phyloP scores from a whole-genome alignment of 2,329 filamentous ascomycete genomes.

The Neopestalotiopsis sp. region DNA sequence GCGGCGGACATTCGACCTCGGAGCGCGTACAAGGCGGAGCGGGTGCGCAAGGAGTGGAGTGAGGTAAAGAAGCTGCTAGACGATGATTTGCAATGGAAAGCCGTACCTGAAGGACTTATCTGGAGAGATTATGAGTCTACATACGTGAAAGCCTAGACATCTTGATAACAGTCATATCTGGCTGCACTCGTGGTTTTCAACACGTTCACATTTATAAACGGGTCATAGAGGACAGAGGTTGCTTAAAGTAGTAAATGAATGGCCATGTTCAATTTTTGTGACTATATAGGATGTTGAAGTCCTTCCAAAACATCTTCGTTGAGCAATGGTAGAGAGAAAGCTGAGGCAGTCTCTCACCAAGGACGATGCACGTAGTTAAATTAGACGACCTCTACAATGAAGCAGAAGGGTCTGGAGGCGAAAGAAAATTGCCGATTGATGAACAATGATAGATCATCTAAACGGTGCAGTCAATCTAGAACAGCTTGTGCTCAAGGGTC shows the following conservation, averaged over 20 bases:
- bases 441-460: background rate
- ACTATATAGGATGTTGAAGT: conserved; percentile 5
- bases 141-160: background rate
- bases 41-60: conserved; percentile 23
- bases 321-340: background rate
- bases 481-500: conserved; percentile 98
- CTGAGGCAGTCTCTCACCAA: background rate
- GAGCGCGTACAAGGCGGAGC: conserved; percentile 18
- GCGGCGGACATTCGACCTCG: conserved; percentile 21
- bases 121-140: conserved; percentile 20
- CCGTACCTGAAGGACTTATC: conserved; percentile 30
- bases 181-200: background rate
- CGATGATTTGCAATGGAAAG: conserved; percentile 33
- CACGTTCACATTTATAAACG: background rate
- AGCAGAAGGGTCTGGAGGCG: background rate
- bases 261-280: background rate
- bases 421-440: background rate
- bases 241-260: background rate
- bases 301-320: conserved; percentile 4
- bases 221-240: background rate
- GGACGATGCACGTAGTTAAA: background rate
- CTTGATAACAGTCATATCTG: background rate
- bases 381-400: background rate
- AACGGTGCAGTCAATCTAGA: conserved; percentile 54
- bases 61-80: conserved; percentile 32